A percentile compares a stretch with the other conserved stretches of the same genome.
phyloP scores from a whole-genome alignment of 352 stramenopile genomes.

The Phytophthora macrochlamydospora region DNA sequence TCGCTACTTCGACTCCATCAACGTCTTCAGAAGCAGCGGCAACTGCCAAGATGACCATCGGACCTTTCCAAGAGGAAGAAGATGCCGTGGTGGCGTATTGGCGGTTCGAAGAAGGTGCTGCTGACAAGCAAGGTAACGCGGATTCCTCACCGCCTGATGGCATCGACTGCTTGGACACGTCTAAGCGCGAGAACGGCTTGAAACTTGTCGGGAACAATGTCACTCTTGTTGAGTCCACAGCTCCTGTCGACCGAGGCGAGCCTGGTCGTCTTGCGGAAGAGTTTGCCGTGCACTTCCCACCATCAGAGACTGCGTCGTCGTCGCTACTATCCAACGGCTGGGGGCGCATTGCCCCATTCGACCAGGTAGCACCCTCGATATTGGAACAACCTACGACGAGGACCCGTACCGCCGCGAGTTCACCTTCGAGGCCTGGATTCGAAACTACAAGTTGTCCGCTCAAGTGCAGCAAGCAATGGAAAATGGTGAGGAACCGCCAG shows the following conservation, averaged over 20 bases:
- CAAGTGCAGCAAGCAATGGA: slow-evolving; percentile 34
- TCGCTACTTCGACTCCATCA: slow-evolving; percentile 13
- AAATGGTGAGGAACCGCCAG: slow-evolving; percentile 22
- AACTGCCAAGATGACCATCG: slow-evolving; percentile 68
- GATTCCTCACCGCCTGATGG: slow-evolving; percentile 21
- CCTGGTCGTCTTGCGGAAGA: slow-evolving; percentile 71
- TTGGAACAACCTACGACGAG: slow-evolving; percentile 76
- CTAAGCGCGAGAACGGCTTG: slow-evolving; percentile 82
- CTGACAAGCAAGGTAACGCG: slow-evolving; percentile 14
- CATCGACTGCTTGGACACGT: slow-evolving; percentile 76
- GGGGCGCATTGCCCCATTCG: slow-evolving; percentile 59
- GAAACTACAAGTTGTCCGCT: slow-evolving; percentile 51
- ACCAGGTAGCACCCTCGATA: slow-evolving; percentile 66
- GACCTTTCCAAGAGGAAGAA: slow-evolving; percentile 85
- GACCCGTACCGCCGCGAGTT: slow-evolving; percentile 83
- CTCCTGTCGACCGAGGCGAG: slow-evolving; percentile 78
- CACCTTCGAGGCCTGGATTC: slow-evolving; percentile 79
- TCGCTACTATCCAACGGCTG: slow-evolving; percentile 32
- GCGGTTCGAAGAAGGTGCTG: slow-evolving; percentile 81
- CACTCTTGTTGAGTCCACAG: slow-evolving; percentile 55
- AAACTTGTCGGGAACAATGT: slow-evolving; percentile 47
- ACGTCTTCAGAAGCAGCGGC: slow-evolving; percentile 14
- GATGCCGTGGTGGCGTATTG: slow-evolving; percentile 86
- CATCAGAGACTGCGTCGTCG: slow-evolving; percentile 6
- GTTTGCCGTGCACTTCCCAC: slow-evolving; percentile 67